Evolutionary conservation across 257 asterid species (phyloP).

Genomic region (Lycium barbarum): DNA sequence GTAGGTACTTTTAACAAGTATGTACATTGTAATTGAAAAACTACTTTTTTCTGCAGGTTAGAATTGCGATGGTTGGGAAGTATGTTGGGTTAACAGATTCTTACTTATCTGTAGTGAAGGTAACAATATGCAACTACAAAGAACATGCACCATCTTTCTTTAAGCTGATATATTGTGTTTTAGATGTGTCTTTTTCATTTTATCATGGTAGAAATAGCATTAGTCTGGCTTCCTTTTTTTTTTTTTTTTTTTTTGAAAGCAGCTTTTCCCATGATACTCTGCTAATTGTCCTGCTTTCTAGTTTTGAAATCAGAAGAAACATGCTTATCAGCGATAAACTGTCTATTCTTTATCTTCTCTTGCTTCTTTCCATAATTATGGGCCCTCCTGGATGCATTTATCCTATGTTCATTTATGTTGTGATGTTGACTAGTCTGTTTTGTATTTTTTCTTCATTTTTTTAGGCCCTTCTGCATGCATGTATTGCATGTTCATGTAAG

Average conservation of each 20-base stretch:
- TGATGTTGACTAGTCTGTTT: constrained; percentile 9
- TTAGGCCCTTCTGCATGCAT: constrained; percentile 97
- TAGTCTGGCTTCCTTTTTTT: not conserved
- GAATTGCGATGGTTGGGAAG: constrained; percentile 98
- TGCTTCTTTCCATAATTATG: not conserved
- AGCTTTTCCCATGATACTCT: not conserved
- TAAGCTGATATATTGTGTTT: not conserved
- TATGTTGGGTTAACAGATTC: constrained; percentile 96
- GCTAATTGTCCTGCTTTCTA: constrained; percentile 9
- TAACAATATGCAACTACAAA: constrained; percentile 34
- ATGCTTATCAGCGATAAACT: not conserved
- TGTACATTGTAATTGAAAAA: constrained; percentile 24
- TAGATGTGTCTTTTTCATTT: not conserved
- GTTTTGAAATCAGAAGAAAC: not conserved
- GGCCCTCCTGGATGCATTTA: constrained; percentile 16
- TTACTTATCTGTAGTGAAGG: constrained; percentile 97
- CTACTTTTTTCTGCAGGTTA: constrained; percentile 61
- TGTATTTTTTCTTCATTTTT: constrained; percentile 31
- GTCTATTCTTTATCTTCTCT: not conserved
- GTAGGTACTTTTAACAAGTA: not conserved
- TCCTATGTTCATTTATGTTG: not conserved
- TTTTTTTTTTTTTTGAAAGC: not conserved
- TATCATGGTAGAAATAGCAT: not conserved
- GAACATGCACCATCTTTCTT: not conserved
- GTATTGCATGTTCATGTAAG: constrained; percentile 81